These are phyloP conservation scores for Oropetium thomaeum DNA, from an alignment of 176 grass and related monocot species.

Conservation along the genomic window DNA sequence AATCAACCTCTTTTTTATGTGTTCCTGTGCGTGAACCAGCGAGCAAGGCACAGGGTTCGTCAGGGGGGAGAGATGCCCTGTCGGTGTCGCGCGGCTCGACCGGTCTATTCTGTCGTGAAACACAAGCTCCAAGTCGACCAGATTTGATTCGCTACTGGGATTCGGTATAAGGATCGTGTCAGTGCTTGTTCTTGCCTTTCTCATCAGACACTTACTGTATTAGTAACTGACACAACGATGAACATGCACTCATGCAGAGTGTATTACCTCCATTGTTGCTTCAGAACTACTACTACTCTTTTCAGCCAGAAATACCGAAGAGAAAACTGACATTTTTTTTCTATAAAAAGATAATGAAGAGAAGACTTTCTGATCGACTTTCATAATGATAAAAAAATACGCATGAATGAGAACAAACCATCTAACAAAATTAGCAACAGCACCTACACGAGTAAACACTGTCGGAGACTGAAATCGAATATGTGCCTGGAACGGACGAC, in stretches of 20 bases:
- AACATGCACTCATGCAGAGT: no score
- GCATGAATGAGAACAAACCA: not conserved
- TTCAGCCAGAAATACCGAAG: not conserved
- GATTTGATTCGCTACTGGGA: not conserved
- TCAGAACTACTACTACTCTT: not conserved
- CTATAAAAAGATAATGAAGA: no score
- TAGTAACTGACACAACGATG: no score
- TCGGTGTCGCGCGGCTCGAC: conserved; percentile 23
- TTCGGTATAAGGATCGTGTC: not conserved
- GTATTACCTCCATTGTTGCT: not conserved
- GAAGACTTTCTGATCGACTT: no score
- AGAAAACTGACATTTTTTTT: no score
- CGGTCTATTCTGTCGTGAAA: not conserved
- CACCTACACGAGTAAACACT: not conserved
- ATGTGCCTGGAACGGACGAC: not conserved
- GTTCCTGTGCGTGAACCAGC: conserved; percentile 17
- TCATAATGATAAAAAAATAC: no score
- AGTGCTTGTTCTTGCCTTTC: not conserved
- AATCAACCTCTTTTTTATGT: not conserved
- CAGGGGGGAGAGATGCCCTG: conserved; percentile 16
- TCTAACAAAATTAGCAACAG: not conserved
- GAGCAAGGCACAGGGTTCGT: conserved; percentile 17
- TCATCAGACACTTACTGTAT: no score
- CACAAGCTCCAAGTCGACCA: not conserved
- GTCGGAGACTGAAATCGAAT: conserved; percentile 3